Base-by-base conservation (phyloP, 1,284 basidiomycete species). In the Boletus hoseneyae region DNA sequence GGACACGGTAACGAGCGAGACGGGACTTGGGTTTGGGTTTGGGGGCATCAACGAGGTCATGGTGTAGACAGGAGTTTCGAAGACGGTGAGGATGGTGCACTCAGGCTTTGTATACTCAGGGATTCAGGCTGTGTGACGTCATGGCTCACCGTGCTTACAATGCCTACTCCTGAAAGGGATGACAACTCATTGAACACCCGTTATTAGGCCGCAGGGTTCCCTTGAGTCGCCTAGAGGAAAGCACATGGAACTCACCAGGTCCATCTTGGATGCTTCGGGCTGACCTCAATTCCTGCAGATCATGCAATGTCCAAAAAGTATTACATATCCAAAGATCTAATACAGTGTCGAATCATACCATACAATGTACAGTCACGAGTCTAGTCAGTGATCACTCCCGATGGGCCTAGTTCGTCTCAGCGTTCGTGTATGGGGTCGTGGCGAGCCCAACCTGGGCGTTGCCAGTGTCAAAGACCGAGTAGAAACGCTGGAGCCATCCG, bases 1-100 rank as follows among this genome's bases (percentile, higher is more conserved):
- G 65, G 16, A 66, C 56, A 15, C 77, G 73, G 56, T 77, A 70
- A 32, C 70, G 65, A 6, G 65, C 69, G 19, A 78, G 70, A 21
- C 61, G 65, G 9, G 69, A 67, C 0, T 53, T n/a, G 2, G 67
- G 69, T 21, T 52, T 58, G 12, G 68, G 59, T 3, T 53, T 48
- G 42, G 42, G 27, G 29, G 3, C 33, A 45, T 36, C 0, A 52
- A 4, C 32, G 35, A 37, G 3, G 56, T 4, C 57, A 56, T 56
- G 0, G 23, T 38, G 52, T 6, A 9, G 34, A 53, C 8, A 45
- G 19, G 34, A 30, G 33, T 40, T 27, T 16, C 7, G 12, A 13
- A 30, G 27, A 29, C 27, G 27, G 10, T 9, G 27, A 19, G 35
- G 11, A 36, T 16, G 35, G 35, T 36, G 35, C 18, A 30, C 29